Percentiles rank a stretch among this genome's conserved stretches.
Conservation (phyloP, 805 yeast species). For the Brettanomyces nanus region DNA sequence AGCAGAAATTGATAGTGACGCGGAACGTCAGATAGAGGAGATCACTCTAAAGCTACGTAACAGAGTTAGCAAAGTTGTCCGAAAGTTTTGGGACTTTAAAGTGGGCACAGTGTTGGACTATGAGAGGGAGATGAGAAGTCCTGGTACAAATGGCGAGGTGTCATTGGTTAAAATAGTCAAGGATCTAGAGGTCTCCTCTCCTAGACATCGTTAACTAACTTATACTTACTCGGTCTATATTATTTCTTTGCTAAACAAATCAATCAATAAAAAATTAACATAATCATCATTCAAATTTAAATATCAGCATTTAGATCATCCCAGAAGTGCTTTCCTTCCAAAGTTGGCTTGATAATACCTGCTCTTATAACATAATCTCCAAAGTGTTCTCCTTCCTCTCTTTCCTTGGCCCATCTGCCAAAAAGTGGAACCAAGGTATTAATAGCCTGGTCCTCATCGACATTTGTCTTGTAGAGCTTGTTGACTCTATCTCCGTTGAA, state of each 20-base stretch:
- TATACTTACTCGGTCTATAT: no score
- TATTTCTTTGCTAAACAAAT: no score
- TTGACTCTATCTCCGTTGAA: constrained; percentile 88
- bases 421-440: constrained; percentile 74
- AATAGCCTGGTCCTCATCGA: constrained; percentile 84
- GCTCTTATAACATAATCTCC: constrained; percentile 87
- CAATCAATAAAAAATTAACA: no score
- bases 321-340: constrained; percentile 90
- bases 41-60: constrained; percentile 27
- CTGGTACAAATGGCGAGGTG: constrained; percentile 10
- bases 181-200: no score
- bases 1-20: constrained; percentile 10
- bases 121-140: constrained; percentile 32
- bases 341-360: constrained; percentile 82
- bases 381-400: constrained; percentile 86
- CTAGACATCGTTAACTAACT: no score
- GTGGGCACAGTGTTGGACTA: constrained; percentile 35
- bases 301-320: constrained; percentile 65
- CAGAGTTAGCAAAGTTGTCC: constrained; percentile 37
- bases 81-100: constrained; percentile 41
- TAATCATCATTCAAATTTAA: background rate
- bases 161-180: constrained; percentile 25
- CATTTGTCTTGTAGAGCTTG: constrained; percentile 79
- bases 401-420: constrained; percentile 89
- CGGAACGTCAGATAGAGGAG: constrained; percentile 23